A percentile compares a stretch with the other conserved stretches of the same genome.
These are phyloP conservation scores for Hydnomerulius pinastri DNA, from an alignment of 768 basidiomycete species.

Conservation along the genomic window DNA sequence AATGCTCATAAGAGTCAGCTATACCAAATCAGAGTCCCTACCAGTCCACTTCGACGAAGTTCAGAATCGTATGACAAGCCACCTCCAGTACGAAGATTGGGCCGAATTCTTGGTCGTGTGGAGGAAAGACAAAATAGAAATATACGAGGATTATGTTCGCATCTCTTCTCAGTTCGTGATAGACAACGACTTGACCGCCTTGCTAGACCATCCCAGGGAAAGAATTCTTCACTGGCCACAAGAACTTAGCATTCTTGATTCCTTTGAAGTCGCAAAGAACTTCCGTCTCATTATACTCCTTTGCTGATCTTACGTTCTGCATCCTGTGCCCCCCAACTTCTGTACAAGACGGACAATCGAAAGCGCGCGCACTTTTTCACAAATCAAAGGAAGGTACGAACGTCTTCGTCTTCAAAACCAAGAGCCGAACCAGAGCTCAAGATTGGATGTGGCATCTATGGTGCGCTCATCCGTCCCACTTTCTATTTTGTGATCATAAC, in stretches of 20 bases:
- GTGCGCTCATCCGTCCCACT: slow-evolving; percentile 38
- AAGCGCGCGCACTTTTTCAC: slow-evolving; percentile 50
- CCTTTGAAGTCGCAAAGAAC: slow-evolving; percentile 67
- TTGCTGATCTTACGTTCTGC: slow-evolving; percentile 83
- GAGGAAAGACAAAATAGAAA: slow-evolving; percentile 73
- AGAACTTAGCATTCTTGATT: slow-evolving; percentile 77
- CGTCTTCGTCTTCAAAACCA: slow-evolving; percentile 84
- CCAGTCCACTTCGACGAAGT: slow-evolving; percentile 62
- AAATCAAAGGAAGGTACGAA: slow-evolving; percentile 68
- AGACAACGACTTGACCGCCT: slow-evolving; percentile 5
- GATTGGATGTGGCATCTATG: slow-evolving; percentile 94
- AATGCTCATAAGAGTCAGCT: slow-evolving; percentile 81
- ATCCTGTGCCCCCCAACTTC: slow-evolving; percentile 64
- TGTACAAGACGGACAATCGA: slow-evolving; percentile 38
- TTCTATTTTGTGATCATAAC: background rate
- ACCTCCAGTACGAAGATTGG: slow-evolving; percentile 66
- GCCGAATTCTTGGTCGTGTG: slow-evolving; percentile 87
- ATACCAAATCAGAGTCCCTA: slow-evolving; percentile 56
- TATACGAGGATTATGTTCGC: slow-evolving; percentile 85
- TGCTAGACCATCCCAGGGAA: slow-evolving; percentile 61
- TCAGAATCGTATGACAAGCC: slow-evolving; percentile 61
- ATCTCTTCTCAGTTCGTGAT: background rate
- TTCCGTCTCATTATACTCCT: slow-evolving; percentile 82
- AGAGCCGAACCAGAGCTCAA: slow-evolving; percentile 72
- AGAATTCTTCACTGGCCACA: slow-evolving; percentile 69